Evolutionary conservation across 495 filamentous ascomycete genomes (phyloP), one percentile per base, ranked within the genome.

Genomic region (Lepidopterella palustris): DNA sequence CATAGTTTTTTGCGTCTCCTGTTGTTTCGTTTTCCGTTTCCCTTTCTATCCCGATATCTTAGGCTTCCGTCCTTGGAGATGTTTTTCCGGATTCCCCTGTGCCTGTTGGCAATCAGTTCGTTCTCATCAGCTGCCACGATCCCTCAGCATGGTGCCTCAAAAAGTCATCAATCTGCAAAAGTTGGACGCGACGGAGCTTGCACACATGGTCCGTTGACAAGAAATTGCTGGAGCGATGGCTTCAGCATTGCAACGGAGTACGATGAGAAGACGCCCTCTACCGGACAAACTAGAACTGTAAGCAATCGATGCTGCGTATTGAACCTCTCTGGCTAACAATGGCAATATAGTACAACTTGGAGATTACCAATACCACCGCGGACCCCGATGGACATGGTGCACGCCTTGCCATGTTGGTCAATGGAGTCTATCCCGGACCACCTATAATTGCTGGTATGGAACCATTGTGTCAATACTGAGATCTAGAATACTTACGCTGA

Each of bases 341-440:
- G 35, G 4, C 13, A 18, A 13, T 10, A 24, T 35, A 65, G 57
- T 63, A 67, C 28, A 47, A 67, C 39, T 40, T 63, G 32, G 60
- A 63, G 27, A 67, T 67, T 26, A 63, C 64, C 11, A 70, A 68
- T 40, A 67, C 67, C 3, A 70, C 67, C 10, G 11, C 53, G 6
- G 60, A 66, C 52, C 58, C 61, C 5, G 65, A 70, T 45, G 67
- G 67, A 45, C 24, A 52, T 52, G 65, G 65, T 13, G 45, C 50
- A 5, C 23, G 39, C 23, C 39, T 47, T 9, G 61, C 42, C 5
- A 64, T 68, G 57, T 55, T 68, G 1, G 63, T 73, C 54, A 74
- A 74, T 55, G 58, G 60, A 4, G 61, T 70, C 55, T 71, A 60
- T 52, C 72, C 72, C 9, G 71, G 71, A 6, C 72, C 72, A 2